phyloP scores from a whole-genome alignment of 2,329 filamentous ascomycete genomes.

The Berkeleyomyces rouxiae region DNA sequence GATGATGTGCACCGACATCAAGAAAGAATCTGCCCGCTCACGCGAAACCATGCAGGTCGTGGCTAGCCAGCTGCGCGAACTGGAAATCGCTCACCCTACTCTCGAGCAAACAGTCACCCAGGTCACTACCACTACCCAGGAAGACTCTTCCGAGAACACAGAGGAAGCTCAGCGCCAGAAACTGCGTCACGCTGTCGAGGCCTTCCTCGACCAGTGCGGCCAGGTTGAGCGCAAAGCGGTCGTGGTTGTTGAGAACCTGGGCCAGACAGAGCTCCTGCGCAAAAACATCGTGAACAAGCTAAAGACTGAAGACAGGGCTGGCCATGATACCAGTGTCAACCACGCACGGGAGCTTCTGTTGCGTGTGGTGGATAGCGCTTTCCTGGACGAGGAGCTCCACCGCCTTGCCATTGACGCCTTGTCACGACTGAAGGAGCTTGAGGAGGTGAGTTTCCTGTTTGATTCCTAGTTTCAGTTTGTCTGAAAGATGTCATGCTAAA shows the following conservation, averaged over 20 bases:
- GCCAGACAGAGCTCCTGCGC: constrained; percentile 5
- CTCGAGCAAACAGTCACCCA: constrained; percentile 6
- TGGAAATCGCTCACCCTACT: constrained; percentile 7
- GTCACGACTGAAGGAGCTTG: constrained; percentile 9
- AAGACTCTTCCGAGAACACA: neutral
- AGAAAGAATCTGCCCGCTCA: neutral
- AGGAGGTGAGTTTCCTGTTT: constrained; percentile 11
- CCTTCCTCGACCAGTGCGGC: constrained; percentile 4
- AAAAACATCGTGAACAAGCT: constrained; percentile 7
- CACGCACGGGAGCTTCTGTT: constrained; percentile 6
- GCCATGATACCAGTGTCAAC: constrained; percentile 9
- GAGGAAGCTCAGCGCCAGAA: neutral
- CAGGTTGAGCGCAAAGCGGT: constrained; percentile 2
- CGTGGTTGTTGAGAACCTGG: constrained; percentile 3
- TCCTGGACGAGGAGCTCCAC: constrained; percentile 5
- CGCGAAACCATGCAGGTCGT: constrained; percentile 4
- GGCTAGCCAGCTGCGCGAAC: constrained; percentile 7
- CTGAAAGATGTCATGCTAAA: neutral
- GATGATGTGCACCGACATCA: neutral
- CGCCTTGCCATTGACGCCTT: constrained; percentile 4
- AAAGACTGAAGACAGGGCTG: constrained; percentile 5
- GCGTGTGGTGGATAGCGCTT: constrained; percentile 3
- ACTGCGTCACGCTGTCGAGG: constrained; percentile 3
- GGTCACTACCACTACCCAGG: neutral
- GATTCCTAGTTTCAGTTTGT: neutral